These are phyloP conservation scores for Amphicarpaea edgeworthii DNA, from an alignment of 306 rosid species.

Conservation along the genomic window DNA sequence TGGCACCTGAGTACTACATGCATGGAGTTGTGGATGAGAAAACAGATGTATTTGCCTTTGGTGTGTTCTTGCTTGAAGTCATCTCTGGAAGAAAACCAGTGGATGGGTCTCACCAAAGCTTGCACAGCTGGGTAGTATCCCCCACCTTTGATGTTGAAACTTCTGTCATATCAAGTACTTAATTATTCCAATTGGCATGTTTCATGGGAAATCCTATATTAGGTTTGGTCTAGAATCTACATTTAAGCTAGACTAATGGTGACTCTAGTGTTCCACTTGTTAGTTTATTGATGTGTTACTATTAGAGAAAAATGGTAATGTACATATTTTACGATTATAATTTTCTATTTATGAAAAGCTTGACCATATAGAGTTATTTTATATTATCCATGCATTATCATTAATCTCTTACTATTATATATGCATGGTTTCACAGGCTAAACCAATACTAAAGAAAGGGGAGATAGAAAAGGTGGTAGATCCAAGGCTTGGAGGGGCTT, in stretches of 20 bases:
- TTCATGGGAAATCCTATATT: slow-evolving; percentile 16
- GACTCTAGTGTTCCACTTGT: slow-evolving; percentile 3
- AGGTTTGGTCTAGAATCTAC: slow-evolving; percentile 36
- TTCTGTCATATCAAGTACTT: slow-evolving; percentile 4
- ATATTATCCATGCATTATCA: too few relatives aligned
- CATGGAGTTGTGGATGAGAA: slow-evolving; percentile 96
- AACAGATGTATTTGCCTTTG: slow-evolving; percentile 96
- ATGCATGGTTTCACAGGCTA: slow-evolving; percentile 81
- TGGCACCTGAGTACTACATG: slow-evolving; percentile 89
- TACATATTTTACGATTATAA: too few relatives aligned
- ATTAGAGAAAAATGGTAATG: too few relatives aligned
- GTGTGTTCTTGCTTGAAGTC: slow-evolving; percentile 79
- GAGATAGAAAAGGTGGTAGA: slow-evolving; percentile 70
- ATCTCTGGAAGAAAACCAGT: slow-evolving; percentile 86
- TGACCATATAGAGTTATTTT: too few relatives aligned
- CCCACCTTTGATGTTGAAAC: not conserved
- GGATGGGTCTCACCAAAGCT: slow-evolving; percentile 86
- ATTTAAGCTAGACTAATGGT: slow-evolving; percentile 12
- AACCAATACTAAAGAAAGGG: slow-evolving; percentile 70
- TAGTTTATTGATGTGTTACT: slow-evolving; percentile 28
- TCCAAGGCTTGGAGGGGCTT: slow-evolving; percentile 72
- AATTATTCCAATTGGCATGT: slow-evolving; percentile 27
- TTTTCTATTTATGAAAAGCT: too few relatives aligned
- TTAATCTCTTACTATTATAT: too few relatives aligned
- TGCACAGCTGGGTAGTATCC: slow-evolving; percentile 80